Conservation (phyloP, 2,329 filamentous ascomycete species). For the Colletotrichum theobromicola region DNA sequence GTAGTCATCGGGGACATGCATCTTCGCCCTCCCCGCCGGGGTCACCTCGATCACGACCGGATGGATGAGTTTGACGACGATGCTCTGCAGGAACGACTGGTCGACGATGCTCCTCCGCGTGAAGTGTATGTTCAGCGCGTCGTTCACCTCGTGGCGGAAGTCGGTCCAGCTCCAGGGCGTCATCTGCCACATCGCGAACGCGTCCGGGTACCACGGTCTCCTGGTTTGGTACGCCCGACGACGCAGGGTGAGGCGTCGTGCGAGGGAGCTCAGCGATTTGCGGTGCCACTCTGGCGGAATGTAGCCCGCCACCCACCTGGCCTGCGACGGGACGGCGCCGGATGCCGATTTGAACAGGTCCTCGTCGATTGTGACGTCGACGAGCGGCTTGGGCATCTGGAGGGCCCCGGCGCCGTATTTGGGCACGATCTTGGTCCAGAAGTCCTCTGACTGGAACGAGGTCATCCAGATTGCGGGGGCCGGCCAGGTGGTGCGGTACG, state of each 20-base stretch:
- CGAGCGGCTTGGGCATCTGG: not conserved
- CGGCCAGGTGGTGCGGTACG: not conserved
- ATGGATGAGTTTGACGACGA: not conserved
- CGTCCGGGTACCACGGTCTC: constrained; percentile 6
- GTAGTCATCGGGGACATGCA: not conserved
- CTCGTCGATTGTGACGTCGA: not conserved
- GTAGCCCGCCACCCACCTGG: not conserved
- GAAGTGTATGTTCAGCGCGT: not conserved
- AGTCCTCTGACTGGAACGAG: not conserved
- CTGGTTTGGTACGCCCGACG: not conserved
- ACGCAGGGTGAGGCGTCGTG: not conserved
- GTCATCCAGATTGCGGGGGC: not conserved
- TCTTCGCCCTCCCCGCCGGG: not conserved
- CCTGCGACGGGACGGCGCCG: not conserved
- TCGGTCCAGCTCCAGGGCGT: not conserved
- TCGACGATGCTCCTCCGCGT: not conserved
- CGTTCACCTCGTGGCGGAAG: not conserved
- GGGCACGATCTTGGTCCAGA: not conserved
- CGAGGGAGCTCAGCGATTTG: not conserved
- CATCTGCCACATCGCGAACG: constrained; percentile 5
- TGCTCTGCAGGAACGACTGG: not conserved
- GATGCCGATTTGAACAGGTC: not conserved
- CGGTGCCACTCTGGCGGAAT: not conserved
- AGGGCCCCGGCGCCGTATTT: not conserved
- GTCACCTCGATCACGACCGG: not conserved